Conservation (phyloP, 176 grass and related monocot genomes). For the Saccharum officinarum region DNA sequence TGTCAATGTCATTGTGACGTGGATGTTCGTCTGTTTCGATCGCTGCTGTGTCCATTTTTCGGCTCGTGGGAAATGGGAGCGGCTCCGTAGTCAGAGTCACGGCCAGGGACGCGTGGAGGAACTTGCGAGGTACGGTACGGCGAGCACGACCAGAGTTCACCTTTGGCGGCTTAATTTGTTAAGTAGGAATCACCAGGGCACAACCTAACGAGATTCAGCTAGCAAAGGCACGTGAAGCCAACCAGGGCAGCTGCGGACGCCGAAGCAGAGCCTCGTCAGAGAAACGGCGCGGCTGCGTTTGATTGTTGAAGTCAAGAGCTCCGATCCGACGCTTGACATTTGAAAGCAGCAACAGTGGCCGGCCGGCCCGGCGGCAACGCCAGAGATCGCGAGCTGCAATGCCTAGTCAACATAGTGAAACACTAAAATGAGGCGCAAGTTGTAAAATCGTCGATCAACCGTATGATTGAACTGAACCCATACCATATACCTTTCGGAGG, state of each 20-base stretch:
- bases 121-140: constrained; percentile 5
- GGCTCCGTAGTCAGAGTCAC: not conserved
- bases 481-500: not conserved
- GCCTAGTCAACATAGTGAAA: constrained; percentile 22
- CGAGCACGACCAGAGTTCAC: not conserved
- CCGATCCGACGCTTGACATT: not conserved
- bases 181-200: not conserved
- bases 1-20: not conserved
- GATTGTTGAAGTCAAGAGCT: not conserved
- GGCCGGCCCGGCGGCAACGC: not conserved
- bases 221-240: not conserved
- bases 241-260: not conserved
- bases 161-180: constrained; percentile 15
- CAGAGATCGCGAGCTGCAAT: not conserved
- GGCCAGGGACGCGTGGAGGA: not conserved
- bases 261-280: constrained; percentile 9
- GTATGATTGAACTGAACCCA: not conserved
- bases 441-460: not conserved
- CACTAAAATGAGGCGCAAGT: not conserved
- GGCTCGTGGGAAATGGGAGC: not conserved
- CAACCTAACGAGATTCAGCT: not conserved
- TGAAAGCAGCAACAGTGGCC: not conserved
- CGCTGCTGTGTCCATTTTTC: not conserved
- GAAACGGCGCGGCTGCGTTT: not conserved
- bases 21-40: not conserved